Base-by-base conservation (phyloP, 176 grass and related monocot species). In the Secale cereale region DNA sequence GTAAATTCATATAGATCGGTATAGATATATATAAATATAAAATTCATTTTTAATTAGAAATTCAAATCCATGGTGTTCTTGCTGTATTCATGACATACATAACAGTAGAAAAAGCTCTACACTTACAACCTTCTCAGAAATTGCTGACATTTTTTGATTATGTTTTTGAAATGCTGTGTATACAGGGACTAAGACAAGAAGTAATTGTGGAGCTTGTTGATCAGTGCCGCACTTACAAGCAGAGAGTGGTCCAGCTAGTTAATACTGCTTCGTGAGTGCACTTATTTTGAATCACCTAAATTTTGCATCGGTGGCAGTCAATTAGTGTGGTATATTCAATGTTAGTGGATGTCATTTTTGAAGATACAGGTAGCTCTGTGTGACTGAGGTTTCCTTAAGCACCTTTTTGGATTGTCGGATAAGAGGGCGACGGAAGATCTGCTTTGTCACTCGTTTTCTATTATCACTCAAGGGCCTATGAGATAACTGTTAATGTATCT, bases 201-300 rank as follows among this genome's bases (percentile, higher is more conserved):
- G 94, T 99, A 59, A 97, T 99, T 90, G 87, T 94, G 79, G 97
- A 99, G 79, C 93, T 99, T 87, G 94, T 99, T 43, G 81, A 90
- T 80, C 97, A 97, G 68, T 99, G 97, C 64, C 93, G 97, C 82
- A 99, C 68, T 63, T 94, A 97, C 86, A 99, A 94, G 82, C 97
- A 99, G 61, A 94, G 97, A 85, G 97, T 90, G 50, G 97, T 99
- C 46, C 94, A 91, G 43, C 90, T 99, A 50, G 97, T 99, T 78
- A 97, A 99, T 78, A 80, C 82, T 73, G 88, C 97, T 14, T 85
- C 79, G 97, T 99, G 89, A 96, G 97, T 87, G 72, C 3, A 28
- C 27, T 59, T 65, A 66, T 37, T 45, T 52, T 74, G 14, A 63
- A 66, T 78, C 52, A 22, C 46, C 45, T 76, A 50, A 65, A 43